Evolutionary conservation across 1,284 basidiomycete species (phyloP), one percentile per base, ranked within the genome.

Genomic region (Ganoderma lucidum): DNA sequence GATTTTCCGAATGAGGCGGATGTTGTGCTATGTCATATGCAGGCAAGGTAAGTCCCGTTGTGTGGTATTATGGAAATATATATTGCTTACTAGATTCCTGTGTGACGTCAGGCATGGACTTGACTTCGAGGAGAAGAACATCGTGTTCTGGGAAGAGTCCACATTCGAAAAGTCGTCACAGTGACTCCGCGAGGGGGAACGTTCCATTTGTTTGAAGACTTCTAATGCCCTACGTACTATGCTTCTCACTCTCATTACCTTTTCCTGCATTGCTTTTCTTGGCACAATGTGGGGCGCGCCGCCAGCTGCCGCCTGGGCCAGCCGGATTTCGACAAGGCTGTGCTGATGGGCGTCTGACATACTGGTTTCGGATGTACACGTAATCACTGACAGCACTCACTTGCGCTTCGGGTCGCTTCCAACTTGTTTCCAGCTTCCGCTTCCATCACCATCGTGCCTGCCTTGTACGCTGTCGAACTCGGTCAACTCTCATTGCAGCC

Each of bases 21-120:
- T 30, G 41, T 19, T 37, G 56, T 68, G 10, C 58, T 68, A 19
- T 64, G 61, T 23, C 67, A 68, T 39, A 12, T 68, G 39, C 67
- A 51, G 6, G 44, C n/a, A 2, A 64, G 48, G 67, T 68, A 48
- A 55, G 63, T 55, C 32, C 15, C 51, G 8, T 53, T 30, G 28
- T 14, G 8, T 53, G 12, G 23, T 53, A 6, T 48, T n/a, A 0
- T 1, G n/a, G 19, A n/a, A 2, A 48, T 9, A 9, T 5, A 3
- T 6, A 14, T 14, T 3, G 9, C 51, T 53, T 12, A 53, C 14
- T 23, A 6, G 15, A 48, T 48, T 6, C 2, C n/a, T 48, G 19
- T 4, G 14, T 35, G 35, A 8, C 8, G 19, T 1, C 30, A 53
- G 51, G 23, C 51, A 53, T 53, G 28, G 51, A 23, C 23, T 14